A percentile compares a stretch with the other conserved stretches of the same genome.
Evolutionary conservation across 257 asterid species (phyloP).

Genomic region (Solanum medicagineum): DNA sequence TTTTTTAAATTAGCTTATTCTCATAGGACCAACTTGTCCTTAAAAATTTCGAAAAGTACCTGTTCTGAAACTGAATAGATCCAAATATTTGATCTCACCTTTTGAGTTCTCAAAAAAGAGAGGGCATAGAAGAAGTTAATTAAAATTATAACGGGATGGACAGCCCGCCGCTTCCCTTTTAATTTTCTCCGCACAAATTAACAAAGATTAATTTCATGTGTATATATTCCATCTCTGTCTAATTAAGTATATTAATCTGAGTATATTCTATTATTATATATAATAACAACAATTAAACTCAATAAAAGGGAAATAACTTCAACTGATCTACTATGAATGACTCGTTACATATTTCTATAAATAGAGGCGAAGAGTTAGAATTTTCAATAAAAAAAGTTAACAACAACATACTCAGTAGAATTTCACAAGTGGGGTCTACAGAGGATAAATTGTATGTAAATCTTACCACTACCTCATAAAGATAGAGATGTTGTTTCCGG

Average conservation of each 20-base stretch:
- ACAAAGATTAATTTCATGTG: not conserved
- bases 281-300: not conserved
- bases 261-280: not conserved
- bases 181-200: not conserved
- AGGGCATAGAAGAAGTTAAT: not conserved
- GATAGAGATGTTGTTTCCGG: fast-evolving
- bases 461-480: too few species aligned
- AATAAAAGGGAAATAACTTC: not conserved
- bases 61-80: not conserved
- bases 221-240: not conserved
- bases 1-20: not conserved
- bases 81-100: not conserved
- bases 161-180: not conserved
- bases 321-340: not conserved
- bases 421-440: too few species aligned
- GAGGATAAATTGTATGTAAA: too few species aligned
- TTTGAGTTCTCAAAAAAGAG: not conserved
- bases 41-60: not conserved
- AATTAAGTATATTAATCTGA: not conserved
- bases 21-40: not conserved
- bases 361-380: fast-evolving
- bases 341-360: not conserved
- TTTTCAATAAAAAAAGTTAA: not conserved
- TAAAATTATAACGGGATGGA: not conserved
- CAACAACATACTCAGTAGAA: too few species aligned